Evolutionary conservation across 257 asterid species (phyloP).

Genomic region (Primulina tabacum): DNA sequence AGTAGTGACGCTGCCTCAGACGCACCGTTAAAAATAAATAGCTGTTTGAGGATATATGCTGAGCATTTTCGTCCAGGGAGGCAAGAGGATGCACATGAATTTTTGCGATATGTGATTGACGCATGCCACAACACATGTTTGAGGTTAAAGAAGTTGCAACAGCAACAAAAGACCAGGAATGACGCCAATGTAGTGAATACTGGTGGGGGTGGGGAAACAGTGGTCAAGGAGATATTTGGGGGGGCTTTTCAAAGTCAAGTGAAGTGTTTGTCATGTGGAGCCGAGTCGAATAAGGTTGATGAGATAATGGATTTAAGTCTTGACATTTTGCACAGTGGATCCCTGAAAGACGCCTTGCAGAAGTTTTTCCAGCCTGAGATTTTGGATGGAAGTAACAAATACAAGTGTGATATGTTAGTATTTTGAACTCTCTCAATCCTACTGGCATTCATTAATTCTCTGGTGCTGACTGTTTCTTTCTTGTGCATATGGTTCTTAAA

Average conservation of each 20-base stretch:
- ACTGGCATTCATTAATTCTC: constrained; percentile 9
- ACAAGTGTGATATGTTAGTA: constrained; percentile 89
- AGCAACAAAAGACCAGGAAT: constrained; percentile 48
- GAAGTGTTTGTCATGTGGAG: constrained; percentile 92
- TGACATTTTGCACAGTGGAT: constrained; percentile 79
- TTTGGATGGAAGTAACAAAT: constrained; percentile 89
- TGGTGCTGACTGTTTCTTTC: constrained; percentile 1
- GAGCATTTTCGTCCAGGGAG: constrained; percentile 82
- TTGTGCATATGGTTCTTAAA: constrained; percentile 9
- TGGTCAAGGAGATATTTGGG: constrained; percentile 91
- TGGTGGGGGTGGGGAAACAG: constrained; percentile 56
- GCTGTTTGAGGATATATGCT: constrained; percentile 70
- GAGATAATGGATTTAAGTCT: constrained; percentile 98
- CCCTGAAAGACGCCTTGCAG: constrained; percentile 80
- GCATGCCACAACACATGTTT: constrained; percentile 93
- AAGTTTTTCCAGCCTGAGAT: constrained; percentile 87
- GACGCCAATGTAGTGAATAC: constrained; percentile 53
- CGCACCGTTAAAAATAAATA: constrained; percentile 66
- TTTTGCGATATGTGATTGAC: constrained; percentile 94
- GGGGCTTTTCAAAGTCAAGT: constrained; percentile 94
- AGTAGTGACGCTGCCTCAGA: constrained; percentile 60
- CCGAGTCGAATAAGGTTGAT: constrained; percentile 92
- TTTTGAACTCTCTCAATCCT: constrained; percentile 2
- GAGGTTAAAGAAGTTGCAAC: constrained; percentile 81
- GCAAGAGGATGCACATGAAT: constrained; percentile 98